Evolutionary conservation across 768 basidiomycete genomes (phyloP).

Genomic region (Tephrocybe sp.): DNA sequence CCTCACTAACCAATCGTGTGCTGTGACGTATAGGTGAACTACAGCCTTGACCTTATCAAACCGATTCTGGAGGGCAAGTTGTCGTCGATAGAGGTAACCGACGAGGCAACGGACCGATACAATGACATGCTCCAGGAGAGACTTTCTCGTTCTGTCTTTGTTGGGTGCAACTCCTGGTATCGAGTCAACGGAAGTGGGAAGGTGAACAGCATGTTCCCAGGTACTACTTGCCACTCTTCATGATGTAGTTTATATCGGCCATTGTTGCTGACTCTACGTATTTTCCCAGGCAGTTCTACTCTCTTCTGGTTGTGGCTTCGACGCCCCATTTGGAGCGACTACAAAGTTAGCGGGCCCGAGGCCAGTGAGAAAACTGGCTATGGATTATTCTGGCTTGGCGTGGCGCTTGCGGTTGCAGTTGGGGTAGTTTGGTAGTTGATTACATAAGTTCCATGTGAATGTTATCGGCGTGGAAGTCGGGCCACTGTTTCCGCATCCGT

Average conservation of each 20-base stretch:
- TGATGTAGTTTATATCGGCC: neutral
- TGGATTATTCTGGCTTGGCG: neutral
- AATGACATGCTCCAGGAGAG: slow-evolving; percentile 19
- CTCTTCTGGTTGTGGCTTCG: slow-evolving; percentile 21
- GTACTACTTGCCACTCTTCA: slow-evolving; percentile 11
- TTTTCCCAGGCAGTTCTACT: slow-evolving; percentile 7
- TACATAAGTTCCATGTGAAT: slow-evolving; percentile 19
- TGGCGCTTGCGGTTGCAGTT: neutral
- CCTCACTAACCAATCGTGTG: too few relatives aligned
- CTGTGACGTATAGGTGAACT: slow-evolving; percentile 32
- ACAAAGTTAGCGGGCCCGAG: slow-evolving; percentile 1
- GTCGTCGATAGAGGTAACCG: slow-evolving; percentile 17
- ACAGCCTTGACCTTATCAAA: slow-evolving; percentile 29
- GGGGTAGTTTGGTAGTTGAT: neutral
- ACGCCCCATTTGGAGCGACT: slow-evolving; percentile 17
- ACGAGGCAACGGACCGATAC: slow-evolving; percentile 21
- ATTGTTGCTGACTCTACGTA: neutral
- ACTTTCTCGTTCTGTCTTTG: slow-evolving; percentile 23
- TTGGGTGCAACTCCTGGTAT: slow-evolving; percentile 42
- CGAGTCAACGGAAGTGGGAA: slow-evolving; percentile 35
- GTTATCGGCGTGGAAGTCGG: neutral
- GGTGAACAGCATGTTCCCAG: slow-evolving; percentile 39
- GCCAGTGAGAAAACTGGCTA: too few relatives aligned
- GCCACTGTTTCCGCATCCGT: neutral
- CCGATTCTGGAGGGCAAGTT: slow-evolving; percentile 20